A percentile compares a stretch with the other conserved stretches of the same genome.
These are phyloP conservation scores for Aspergillus texensis DNA, from an alignment of 2,329 filamentous ascomycete genomes.

Conservation along the genomic window DNA sequence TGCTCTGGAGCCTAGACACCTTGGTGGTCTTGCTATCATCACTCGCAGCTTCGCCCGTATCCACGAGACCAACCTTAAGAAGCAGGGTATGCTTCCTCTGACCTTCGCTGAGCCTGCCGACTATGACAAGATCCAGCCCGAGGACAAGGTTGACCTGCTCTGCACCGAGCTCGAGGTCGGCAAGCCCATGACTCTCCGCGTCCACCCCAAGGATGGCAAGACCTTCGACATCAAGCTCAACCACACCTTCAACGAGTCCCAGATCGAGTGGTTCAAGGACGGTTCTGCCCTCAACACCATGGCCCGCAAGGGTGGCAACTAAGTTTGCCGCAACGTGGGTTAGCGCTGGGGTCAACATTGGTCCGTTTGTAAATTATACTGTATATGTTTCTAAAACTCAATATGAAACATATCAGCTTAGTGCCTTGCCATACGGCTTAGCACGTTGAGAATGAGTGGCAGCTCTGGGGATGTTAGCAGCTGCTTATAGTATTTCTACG, in stretches of 20 bases:
- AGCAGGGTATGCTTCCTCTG: constrained; percentile 99
- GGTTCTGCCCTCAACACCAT: constrained; percentile 97
- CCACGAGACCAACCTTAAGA: constrained; percentile 99
- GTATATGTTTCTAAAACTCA: constrained; percentile 24
- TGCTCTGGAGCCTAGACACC: constrained; percentile 94
- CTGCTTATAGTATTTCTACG: constrained; percentile 30
- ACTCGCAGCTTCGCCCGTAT: constrained; percentile 96
- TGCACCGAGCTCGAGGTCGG: constrained; percentile 88
- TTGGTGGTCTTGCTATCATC: constrained; percentile 96
- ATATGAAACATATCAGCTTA: constrained; percentile 14
- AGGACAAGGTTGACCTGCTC: constrained; percentile 88
- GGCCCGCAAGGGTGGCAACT: constrained; percentile 66
- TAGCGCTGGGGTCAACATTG: constrained; percentile 8
- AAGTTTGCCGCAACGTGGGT: constrained; percentile 22
- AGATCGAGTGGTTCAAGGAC: constrained; percentile 99
- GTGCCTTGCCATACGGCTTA: background rate
- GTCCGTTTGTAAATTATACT: constrained; percentile 27
- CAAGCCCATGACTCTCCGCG: constrained; percentile 86
- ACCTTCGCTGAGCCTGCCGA: constrained; percentile 94
- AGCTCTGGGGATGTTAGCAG: constrained; percentile 16
- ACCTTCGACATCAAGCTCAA: constrained; percentile 79
- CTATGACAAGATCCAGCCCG: constrained; percentile 94
- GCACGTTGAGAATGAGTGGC: constrained; percentile 14
- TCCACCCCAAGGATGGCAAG: constrained; percentile 86
- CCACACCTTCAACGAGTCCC: constrained; percentile 97